These are phyloP conservation scores for Fusarium mundagurra DNA, from an alignment of 2,329 filamentous ascomycete genomes.

Conservation along the genomic window DNA sequence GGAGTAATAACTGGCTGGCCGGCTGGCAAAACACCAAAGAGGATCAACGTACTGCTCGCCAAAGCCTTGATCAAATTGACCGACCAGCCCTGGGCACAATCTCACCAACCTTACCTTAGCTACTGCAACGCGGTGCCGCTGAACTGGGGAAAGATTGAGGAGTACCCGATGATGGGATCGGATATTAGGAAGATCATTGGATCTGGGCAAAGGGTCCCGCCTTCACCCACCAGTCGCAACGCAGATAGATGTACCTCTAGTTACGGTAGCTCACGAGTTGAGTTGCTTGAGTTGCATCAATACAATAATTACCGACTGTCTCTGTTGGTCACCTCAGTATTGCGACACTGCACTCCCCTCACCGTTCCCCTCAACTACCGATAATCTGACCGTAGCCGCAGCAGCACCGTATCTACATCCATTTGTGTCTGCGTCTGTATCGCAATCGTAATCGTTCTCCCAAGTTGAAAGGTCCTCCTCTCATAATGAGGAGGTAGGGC, in stretches of 20 bases:
- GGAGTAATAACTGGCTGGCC: not conserved
- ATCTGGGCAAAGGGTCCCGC: slow-evolving; percentile 7
- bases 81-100: slow-evolving; percentile 10
- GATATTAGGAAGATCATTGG: slow-evolving; percentile 14
- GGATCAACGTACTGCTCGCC: slow-evolving; percentile 8
- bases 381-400: not conserved
- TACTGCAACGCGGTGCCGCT: not conserved
- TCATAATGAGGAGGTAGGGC: not conserved
- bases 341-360: slow-evolving; percentile 28
- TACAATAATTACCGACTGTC: not conserved
- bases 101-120: not conserved
- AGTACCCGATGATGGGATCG: slow-evolving; percentile 13
- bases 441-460: not conserved
- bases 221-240: slow-evolving; percentile 26
- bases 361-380: slow-evolving; percentile 14
- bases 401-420: not conserved
- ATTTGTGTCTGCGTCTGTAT: not conserved
- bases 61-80: slow-evolving; percentile 21
- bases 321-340: not conserved
- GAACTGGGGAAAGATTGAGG: slow-evolving; percentile 18
- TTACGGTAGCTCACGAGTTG: not conserved
- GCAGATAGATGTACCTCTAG: slow-evolving; percentile 12
- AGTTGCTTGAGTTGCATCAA: slow-evolving; percentile 1
- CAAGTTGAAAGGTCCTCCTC: not conserved
- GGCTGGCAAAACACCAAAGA: slow-evolving; percentile 7